Conservation (phyloP, 192 early-diverging fungal genomes). For the Entomortierella chlamydospora region DNA sequence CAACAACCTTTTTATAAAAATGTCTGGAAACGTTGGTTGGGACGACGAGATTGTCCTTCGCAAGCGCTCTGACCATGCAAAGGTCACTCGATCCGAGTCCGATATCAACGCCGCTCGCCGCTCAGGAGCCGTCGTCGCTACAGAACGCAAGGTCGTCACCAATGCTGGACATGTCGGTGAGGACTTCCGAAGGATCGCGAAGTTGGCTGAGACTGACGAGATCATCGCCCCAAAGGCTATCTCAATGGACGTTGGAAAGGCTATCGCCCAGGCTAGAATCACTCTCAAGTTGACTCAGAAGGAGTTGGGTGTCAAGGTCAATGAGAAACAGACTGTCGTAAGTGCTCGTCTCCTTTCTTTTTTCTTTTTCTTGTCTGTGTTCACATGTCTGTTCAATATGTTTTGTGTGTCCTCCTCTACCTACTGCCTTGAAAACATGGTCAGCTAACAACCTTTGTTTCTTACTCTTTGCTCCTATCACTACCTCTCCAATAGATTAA, state of each 20-base stretch:
- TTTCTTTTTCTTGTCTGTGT: conserved; percentile 3
- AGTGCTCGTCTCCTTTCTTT: conserved; percentile 27
- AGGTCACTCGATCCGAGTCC: conserved; percentile 67
- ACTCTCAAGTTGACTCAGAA: conserved; percentile 87
- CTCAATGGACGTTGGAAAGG: conserved; percentile 77
- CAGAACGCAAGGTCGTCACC: conserved; percentile 78
- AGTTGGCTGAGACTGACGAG: conserved; percentile 90
- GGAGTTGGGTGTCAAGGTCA: conserved; percentile 89
- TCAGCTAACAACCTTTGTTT: not conserved
- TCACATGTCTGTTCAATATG: not conserved
- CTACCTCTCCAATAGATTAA: conserved; percentile 64
- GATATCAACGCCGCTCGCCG: conserved; percentile 83
- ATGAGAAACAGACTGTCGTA: conserved; percentile 91
- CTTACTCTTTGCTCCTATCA: not conserved
- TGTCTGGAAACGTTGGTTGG: conserved; percentile 70
- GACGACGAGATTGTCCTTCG: conserved; percentile 83
- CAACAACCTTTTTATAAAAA: not conserved
- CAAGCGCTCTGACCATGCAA: conserved; percentile 73
- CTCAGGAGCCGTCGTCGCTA: conserved; percentile 73
- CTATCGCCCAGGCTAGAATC: conserved; percentile 84
- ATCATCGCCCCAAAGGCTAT: conserved; percentile 76
- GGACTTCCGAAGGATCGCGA: conserved; percentile 83
- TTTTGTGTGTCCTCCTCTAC: too few species aligned
- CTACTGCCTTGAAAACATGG: too few species aligned
- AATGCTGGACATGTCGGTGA: conserved; percentile 71